A percentile compares a stretch with the other conserved stretches of the same genome.
Conservation (phyloP, 2,329 filamentous ascomycete species). For the Elsinoe necatrix region DNA sequence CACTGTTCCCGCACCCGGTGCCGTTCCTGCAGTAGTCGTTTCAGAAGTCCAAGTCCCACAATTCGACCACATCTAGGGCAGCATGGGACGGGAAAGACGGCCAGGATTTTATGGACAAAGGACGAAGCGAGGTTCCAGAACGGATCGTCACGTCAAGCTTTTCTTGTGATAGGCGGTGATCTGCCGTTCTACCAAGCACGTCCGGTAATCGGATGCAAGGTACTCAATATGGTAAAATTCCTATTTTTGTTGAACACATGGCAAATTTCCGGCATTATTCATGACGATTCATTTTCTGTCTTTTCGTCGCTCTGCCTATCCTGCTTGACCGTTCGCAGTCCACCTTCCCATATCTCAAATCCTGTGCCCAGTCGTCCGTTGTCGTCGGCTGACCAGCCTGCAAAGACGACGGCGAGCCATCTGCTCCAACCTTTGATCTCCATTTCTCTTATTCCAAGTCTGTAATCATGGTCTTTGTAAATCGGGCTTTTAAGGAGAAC, state of each 20-base stretch:
- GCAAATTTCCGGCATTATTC: neutral
- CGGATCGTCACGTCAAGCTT: neutral
- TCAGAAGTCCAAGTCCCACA: neutral
- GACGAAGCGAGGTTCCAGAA: neutral
- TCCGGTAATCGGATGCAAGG: neutral
- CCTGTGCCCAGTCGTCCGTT: conserved; percentile 48
- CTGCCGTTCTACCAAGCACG: neutral
- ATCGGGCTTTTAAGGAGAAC: conserved; percentile 65
- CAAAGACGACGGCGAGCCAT: conserved; percentile 85
- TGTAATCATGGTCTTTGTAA: conserved; percentile 36
- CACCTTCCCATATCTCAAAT: conserved; percentile 67
- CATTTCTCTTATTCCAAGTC: conserved; percentile 31
- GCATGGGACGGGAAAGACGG: neutral
- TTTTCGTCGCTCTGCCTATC: neutral
- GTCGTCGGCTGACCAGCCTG: conserved; percentile 58
- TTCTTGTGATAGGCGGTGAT: too few relatives aligned
- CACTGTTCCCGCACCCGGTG: neutral
- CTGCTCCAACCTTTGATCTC: conserved; percentile 57
- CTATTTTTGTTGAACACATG: neutral
- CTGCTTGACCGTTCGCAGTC: conserved; percentile 29
- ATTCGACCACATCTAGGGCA: conserved; percentile 1
- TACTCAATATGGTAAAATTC: neutral
- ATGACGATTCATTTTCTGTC: neutral
- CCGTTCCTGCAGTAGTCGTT: neutral
- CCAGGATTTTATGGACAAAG: neutral